phyloP scores from a whole-genome alignment of 1,284 basidiomycete genomes.

The Ustilago trichophora region DNA sequence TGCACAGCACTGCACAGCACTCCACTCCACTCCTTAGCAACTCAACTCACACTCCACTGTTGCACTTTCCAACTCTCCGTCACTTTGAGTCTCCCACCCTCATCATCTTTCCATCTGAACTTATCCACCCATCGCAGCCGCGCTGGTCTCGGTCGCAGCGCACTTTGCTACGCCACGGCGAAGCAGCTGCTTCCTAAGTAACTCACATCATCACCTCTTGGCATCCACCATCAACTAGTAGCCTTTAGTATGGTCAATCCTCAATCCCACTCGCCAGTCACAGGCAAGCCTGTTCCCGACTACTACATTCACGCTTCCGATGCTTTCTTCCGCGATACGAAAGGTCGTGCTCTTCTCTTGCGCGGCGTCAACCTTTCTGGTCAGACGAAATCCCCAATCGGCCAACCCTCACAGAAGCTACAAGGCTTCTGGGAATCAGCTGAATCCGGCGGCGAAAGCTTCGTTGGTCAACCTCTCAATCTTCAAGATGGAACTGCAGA shows the following conservation, averaged over 20 bases:
- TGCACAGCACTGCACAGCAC: neutral
- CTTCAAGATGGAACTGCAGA: slow-evolving; percentile 82
- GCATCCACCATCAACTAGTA: no score
- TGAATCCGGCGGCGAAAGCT: slow-evolving; percentile 77
- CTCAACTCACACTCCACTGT: neutral
- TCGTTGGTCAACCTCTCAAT: slow-evolving; percentile 80
- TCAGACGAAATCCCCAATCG: slow-evolving; percentile 82
- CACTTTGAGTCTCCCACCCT: no score
- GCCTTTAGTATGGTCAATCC: slow-evolving; percentile 12
- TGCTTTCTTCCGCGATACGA: slow-evolving; percentile 80
- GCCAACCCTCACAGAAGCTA: slow-evolving; percentile 72
- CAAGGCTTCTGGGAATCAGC: slow-evolving; percentile 89
- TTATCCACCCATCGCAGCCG: no score
- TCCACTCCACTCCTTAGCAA: no score
- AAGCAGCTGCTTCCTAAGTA: neutral
- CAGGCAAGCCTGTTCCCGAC: slow-evolving; percentile 37
- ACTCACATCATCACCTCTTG: no score
- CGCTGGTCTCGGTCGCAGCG: no score
- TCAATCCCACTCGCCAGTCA: slow-evolving; percentile 26
- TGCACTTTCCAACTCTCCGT: no score
- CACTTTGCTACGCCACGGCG: neutral
- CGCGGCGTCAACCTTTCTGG: slow-evolving; percentile 93
- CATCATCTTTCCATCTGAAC: no score
- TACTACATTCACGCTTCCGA: slow-evolving; percentile 56
- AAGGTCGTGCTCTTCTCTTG: slow-evolving; percentile 83